A percentile compares a stretch with the other conserved stretches of the same genome.
phyloP scores from a whole-genome alignment of 495 filamentous ascomycete genomes.

The Mytilinidion resinicola region DNA sequence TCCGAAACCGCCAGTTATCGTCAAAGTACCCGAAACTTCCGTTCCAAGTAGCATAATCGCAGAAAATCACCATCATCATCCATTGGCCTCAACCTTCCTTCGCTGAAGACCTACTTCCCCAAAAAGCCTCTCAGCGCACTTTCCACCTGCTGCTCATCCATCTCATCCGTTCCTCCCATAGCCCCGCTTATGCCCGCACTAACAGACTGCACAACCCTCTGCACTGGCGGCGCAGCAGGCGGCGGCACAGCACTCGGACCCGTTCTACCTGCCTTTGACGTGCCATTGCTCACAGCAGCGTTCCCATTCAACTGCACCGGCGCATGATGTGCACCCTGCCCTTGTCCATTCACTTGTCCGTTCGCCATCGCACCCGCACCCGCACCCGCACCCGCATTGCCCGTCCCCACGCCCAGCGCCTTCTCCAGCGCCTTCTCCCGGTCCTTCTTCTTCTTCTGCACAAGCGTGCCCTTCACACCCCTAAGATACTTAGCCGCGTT shows the following conservation, averaged over 20 bases:
- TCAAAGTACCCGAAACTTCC: neutral
- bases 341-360: neutral
- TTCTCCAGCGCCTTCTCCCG: constrained; percentile 17
- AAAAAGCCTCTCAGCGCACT: constrained; percentile 5
- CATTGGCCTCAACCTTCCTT: too few relatives aligned
- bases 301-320: neutral
- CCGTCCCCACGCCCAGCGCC: neutral
- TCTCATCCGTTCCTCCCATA: neutral
- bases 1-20: neutral
- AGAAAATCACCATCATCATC: neutral
- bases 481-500: constrained; percentile 50
- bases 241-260: neutral
- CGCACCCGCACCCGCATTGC: too few relatives aligned
- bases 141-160: neutral
- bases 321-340: neutral
- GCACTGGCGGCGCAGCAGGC: neutral
- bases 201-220: constrained; percentile 2
- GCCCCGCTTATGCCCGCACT: neutral
- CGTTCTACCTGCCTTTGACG: neutral
- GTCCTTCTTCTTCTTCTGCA: constrained; percentile 40
- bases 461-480: constrained; percentile 49
- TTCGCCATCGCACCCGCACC: neutral
- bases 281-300: neutral
- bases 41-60: neutral
- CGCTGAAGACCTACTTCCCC: neutral